Base-by-base conservation (phyloP, 2,329 filamentous ascomycete species). In the Sarocladium brachiariae region DNA sequence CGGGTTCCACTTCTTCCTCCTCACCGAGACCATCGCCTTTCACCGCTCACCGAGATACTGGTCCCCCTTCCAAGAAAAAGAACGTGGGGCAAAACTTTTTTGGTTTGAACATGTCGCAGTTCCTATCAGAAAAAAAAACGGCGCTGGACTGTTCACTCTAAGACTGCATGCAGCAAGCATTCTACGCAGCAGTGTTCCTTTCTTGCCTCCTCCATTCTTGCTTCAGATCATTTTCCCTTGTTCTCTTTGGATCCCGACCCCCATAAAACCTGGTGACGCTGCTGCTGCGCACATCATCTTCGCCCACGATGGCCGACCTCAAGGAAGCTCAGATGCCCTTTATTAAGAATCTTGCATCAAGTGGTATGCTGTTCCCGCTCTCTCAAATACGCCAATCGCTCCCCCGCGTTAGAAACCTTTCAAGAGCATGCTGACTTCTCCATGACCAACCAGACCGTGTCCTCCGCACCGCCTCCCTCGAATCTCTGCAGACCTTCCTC, bases 301-400 rank as follows among this genome's bases (percentile, higher is more conserved):
- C 49, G 31, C 4, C 51, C 49, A 65, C 57, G 49, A 71, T 72
- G 65, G 65, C 70, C 48, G 58, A 70, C 53, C 64, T 68, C 57
- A 52, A 67, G 41, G 72, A 74, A 59, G 66, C 70, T 52, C 72
- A 71, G 54, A 79, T 80, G 74, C 86, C 88, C 5, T 95, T 95
- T 58, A 84, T 95, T 56, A 87, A 83, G 67, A 84, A 91, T 64
- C 81, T 95, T 56, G 87, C 87, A 51, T 91, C 89, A 31, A 93
- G 87, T 70, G 87, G 89, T 92, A 64, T 55, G 78, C 71, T 45
- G 13, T n/a, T n/a, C n/a, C n/a, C n/a, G n/a, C n/a, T n/a, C n/a
- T n/a, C n/a, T n/a, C n/a, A n/a, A n/a, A n/a, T n/a, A n/a, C n/a
- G n/a, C n/a, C n/a, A n/a, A n/a, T n/a, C n/a, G n/a, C n/a, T n/a